phyloP scores from a whole-genome alignment of 495 filamentous ascomycete genomes.

The Penicillium cinerascens region DNA sequence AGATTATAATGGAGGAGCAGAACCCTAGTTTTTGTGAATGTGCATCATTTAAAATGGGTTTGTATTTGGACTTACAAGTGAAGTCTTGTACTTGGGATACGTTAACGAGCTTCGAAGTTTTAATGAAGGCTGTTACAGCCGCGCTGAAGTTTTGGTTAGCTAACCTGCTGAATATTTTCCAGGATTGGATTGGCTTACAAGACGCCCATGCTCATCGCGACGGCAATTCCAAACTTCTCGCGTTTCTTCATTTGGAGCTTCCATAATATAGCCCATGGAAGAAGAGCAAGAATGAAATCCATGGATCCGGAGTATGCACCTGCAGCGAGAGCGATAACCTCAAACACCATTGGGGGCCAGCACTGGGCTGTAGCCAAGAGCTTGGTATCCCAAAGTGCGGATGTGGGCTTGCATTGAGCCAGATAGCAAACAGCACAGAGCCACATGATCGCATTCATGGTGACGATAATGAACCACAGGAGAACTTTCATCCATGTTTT shows the following conservation, averaged over 20 bases:
- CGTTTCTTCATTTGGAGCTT: slow-evolving; percentile 24
- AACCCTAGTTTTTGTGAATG: slow-evolving; percentile 1
- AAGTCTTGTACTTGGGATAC: slow-evolving; percentile 16
- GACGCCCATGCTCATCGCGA: slow-evolving; percentile 27
- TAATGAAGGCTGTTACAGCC: slow-evolving; percentile 21
- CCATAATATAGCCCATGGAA: slow-evolving; percentile 25
- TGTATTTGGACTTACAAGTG: slow-evolving; percentile 16
- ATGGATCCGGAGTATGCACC: slow-evolving; percentile 26
- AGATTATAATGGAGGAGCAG: slow-evolving; percentile 17
- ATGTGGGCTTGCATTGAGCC: slow-evolving; percentile 18
- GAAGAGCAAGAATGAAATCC: slow-evolving; percentile 26
- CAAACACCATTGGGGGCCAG: slow-evolving; percentile 18
- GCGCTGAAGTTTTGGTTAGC: slow-evolving; percentile 8
- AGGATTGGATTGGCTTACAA: slow-evolving; percentile 11
- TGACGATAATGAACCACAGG: slow-evolving; percentile 25
- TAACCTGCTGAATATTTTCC: background rate
- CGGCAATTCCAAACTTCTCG: slow-evolving; percentile 21
- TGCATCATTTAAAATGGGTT: background rate
- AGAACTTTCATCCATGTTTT: slow-evolving; percentile 16
- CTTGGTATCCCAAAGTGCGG: slow-evolving; percentile 17
- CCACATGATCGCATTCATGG: slow-evolving; percentile 24
- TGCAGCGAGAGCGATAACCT: slow-evolving; percentile 17
- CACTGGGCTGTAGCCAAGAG: slow-evolving; percentile 17
- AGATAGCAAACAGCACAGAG: slow-evolving; percentile 20
- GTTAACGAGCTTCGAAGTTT: slow-evolving; percentile 20